Evolutionary conservation across 2,329 filamentous ascomycete genomes (phyloP), one percentile per base, ranked within the genome.

Genomic region (Parafenestella ontariensis): DNA sequence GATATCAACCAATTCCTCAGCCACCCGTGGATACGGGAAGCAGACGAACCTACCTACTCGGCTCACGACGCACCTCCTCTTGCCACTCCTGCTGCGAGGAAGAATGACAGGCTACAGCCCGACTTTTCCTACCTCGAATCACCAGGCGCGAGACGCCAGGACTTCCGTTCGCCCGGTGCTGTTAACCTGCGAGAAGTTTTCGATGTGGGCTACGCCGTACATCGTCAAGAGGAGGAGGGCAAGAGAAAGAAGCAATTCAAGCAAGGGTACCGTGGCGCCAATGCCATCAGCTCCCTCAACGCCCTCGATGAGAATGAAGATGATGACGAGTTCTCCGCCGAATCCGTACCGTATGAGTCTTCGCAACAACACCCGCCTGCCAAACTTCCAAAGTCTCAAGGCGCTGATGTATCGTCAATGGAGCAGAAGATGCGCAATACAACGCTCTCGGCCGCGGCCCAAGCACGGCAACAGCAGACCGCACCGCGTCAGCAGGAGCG

Each of bases 151-250:
- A 88, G 86, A 59, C 87, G 91, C 17, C 87, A 89, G 78, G 95
- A 99, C 75, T 99, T 98, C 87, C 87, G 95, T 53, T 98, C 93
- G 0, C 95, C 95, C 0, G 95, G 93, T 46, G 93, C 92, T 2
- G 89, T 99, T 77, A 98, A 98, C 73, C 81, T 99, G 11, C 91
- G 95, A 55, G 95, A 99, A 76, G 93, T 98, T 2, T 99, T 99
- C 64, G 95, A 99, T 70, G 94, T 99, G 44, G 89, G 92, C n/a
- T 99, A 99, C 70, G 94, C 95, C 8, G 95, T 99, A 8, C 95
- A 98, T 74, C 84, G 95, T 42, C 92, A 98, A 76, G 95, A 98
- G 77, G 95, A 99, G 74, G 95, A 98, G 76, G 89, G 87, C 68
- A 98, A 97, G 79, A 88, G 92, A 49, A 87, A 92, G 61, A 96